Evolutionary conservation across 2,329 filamentous ascomycete genomes (phyloP).

Genomic region (Talaromyces sp.): DNA sequence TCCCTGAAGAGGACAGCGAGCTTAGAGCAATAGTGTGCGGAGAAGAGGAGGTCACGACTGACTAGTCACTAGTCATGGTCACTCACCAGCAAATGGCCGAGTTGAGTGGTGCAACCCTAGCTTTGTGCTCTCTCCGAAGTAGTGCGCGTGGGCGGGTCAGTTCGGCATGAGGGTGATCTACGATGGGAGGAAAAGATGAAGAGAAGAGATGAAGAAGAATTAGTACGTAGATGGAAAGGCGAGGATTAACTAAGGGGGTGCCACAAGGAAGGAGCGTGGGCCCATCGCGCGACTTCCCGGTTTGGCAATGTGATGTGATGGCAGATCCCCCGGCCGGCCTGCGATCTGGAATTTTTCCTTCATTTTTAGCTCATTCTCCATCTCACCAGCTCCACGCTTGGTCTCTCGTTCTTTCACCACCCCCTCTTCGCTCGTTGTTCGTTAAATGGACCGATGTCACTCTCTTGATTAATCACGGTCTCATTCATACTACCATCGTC

Average conservation of each 20-base stretch:
- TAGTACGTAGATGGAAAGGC: neutral
- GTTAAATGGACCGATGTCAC: constrained; percentile 5
- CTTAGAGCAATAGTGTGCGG: neutral
- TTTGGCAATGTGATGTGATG: neutral
- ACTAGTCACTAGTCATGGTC: constrained; percentile 6
- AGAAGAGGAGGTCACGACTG: neutral
- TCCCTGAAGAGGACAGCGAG: neutral
- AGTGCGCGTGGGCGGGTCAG: constrained; percentile 1
- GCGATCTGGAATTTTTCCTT: neutral
- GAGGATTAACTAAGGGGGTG: neutral
- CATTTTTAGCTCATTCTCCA: neutral
- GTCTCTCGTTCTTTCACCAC: neutral
- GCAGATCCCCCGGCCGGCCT: neutral
- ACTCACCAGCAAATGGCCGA: neutral
- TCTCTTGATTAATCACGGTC: constrained; percentile 7
- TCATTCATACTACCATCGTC: neutral
- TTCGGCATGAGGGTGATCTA: constrained; percentile 1
- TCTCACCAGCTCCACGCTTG: neutral
- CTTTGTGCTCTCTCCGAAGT: neutral
- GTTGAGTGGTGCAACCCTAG: neutral
- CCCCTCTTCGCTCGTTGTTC: constrained; percentile 2
- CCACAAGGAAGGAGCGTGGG: constrained; percentile 7
- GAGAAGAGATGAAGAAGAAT: neutral
- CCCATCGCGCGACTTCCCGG: constrained; percentile 4
- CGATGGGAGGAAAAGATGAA: neutral